A percentile compares a stretch with the other conserved stretches of the same genome.
Conservation (phyloP, 164 flowering plant genomes). For the Warburgia ugandensis region DNA sequence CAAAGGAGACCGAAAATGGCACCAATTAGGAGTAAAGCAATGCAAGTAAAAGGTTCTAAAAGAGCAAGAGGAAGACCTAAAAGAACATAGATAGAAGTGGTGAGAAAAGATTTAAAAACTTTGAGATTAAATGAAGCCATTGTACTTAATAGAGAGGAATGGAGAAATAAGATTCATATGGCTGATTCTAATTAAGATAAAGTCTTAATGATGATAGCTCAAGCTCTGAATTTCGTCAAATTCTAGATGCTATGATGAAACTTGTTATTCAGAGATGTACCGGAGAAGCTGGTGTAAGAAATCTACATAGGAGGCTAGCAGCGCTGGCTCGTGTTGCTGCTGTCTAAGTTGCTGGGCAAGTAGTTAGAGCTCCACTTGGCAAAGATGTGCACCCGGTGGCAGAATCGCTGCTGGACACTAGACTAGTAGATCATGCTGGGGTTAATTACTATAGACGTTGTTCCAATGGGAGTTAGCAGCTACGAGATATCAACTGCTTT, state of each 20-base stretch:
- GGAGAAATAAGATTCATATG: too few relatives aligned
- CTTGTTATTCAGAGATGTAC: slow-evolving; percentile 88
- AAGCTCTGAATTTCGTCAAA: slow-evolving; percentile 64
- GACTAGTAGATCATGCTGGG: slow-evolving; percentile 83
- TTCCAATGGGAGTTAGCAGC: slow-evolving; percentile 66
- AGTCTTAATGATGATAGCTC: slow-evolving; percentile 97
- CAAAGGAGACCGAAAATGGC: too few relatives aligned
- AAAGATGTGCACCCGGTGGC: slow-evolving; percentile 66
- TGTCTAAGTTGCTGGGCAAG: slow-evolving; percentile 88
- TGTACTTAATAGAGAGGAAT: too few relatives aligned
- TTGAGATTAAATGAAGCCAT: too few relatives aligned
- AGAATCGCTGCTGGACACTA: slow-evolving; percentile 66
- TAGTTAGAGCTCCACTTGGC: slow-evolving; percentile 46
- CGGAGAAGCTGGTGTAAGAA: slow-evolving; percentile 97
- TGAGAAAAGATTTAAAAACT: too few relatives aligned
- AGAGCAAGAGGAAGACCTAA: too few relatives aligned
- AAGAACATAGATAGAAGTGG: too few relatives aligned
- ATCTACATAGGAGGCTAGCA: slow-evolving; percentile 86
- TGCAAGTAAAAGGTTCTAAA: too few relatives aligned
- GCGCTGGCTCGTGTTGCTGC: slow-evolving; percentile 99
- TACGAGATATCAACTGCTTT: slow-evolving; percentile 78
- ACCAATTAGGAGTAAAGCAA: too few relatives aligned
- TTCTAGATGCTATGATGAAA: slow-evolving; percentile 89
- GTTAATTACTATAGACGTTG: slow-evolving; percentile 97
- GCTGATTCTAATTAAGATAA: too few relatives aligned